These are phyloP conservation scores for Caloboletus inedulis DNA, from an alignment of 1,284 basidiomycete species.

Conservation along the genomic window DNA sequence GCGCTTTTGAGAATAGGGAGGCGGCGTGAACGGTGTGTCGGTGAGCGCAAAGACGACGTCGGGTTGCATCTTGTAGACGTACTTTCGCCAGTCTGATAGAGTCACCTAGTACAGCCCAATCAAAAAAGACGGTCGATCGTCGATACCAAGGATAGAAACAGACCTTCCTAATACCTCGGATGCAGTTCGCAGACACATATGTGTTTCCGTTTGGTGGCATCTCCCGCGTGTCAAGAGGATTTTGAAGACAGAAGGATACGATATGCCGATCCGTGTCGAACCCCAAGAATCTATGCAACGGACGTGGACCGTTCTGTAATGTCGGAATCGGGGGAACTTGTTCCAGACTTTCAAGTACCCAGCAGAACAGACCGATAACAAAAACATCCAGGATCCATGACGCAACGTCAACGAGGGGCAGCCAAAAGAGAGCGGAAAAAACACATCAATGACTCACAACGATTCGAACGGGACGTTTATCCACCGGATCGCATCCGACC, in stretches of 20 bases:
- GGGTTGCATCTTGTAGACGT: constrained; percentile 52
- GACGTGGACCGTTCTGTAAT: constrained; percentile 46
- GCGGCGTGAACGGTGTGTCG: constrained; percentile 63
- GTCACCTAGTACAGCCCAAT: constrained; percentile 45
- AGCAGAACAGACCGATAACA: not conserved
- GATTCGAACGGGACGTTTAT: constrained; percentile 73
- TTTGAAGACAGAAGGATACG: constrained; percentile 58
- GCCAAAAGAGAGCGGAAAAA: not conserved
- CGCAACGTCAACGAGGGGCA: not conserved
- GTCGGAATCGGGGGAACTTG: constrained; percentile 58
- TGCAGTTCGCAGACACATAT: constrained; percentile 52
- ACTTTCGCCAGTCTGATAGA: constrained; percentile 50
- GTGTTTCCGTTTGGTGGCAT: constrained; percentile 68
- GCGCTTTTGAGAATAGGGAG: constrained; percentile 69
- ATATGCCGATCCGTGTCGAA: constrained; percentile 50
- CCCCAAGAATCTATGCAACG: constrained; percentile 59
- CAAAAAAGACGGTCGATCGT: not conserved
- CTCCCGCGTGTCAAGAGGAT: constrained; percentile 58
- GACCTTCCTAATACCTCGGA: constrained; percentile 73
- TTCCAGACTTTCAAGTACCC: constrained; percentile 48
- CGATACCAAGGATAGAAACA: constrained; percentile 8
- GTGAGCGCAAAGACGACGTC: constrained; percentile 70
- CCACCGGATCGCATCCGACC: constrained; percentile 54
- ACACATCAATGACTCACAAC: constrained; percentile 57
- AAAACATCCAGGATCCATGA: not conserved